A percentile compares a stretch with the other conserved stretches of the same genome.
phyloP scores from a whole-genome alignment of 108 stramenopile species.

The Fragilaria crotonensis region DNA sequence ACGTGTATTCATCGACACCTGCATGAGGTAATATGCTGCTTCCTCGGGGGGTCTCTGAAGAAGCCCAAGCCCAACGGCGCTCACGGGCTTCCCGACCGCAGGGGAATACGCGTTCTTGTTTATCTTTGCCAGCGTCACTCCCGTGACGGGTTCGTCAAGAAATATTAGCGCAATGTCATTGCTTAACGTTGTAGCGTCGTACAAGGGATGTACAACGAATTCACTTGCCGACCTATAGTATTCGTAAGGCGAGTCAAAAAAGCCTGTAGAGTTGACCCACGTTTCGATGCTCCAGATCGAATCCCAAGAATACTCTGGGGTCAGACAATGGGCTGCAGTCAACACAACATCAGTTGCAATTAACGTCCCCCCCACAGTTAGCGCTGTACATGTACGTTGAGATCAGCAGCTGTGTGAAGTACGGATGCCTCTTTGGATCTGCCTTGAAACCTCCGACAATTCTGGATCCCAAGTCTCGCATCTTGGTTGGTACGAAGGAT shows the following conservation, averaged over 20 bases:
- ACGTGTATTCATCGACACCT: constrained; percentile 17
- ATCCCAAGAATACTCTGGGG: not conserved
- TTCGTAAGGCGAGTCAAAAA: not conserved
- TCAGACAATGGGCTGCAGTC: constrained; percentile 27
- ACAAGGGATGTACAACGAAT: constrained; percentile 22
- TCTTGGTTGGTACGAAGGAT: too few species aligned
- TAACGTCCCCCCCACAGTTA: constrained; percentile 5
- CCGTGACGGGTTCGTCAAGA: constrained; percentile 1
- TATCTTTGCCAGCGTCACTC: constrained; percentile 10
- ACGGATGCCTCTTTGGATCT: not conserved
- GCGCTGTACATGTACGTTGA: not conserved
- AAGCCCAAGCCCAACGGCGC: constrained; percentile 9
- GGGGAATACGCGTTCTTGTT: constrained; percentile 16
- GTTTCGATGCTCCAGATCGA: not conserved
- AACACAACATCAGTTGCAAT: constrained; percentile 16
- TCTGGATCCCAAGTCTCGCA: not conserved
- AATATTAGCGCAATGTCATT: constrained; percentile 32
- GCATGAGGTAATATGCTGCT: constrained; percentile 4
- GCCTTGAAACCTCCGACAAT: not conserved
- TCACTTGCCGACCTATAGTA: not conserved
- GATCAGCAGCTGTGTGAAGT: not conserved
- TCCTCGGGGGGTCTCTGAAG: constrained; percentile 5
- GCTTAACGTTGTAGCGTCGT: constrained; percentile 4
- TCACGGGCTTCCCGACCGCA: not conserved
- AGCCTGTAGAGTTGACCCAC: not conserved